Evolutionary conservation across 78 protist genomes (phyloP).

Genomic region (Pigoraptor vietnamica): DNA sequence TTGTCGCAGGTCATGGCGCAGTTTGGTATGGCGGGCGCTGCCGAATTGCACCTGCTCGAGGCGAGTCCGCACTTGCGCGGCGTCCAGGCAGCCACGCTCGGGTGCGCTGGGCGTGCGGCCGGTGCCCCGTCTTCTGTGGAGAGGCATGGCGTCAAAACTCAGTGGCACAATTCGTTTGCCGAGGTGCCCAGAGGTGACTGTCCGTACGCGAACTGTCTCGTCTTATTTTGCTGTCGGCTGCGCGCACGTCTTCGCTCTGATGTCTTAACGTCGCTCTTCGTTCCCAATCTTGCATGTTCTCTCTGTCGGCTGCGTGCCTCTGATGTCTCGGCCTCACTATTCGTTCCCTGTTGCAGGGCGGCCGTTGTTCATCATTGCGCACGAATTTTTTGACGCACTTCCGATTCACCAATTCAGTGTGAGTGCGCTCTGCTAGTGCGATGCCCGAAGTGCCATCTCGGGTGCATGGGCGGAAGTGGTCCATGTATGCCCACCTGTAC

Average conservation of each 20-base stretch:
- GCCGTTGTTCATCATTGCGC: background rate
- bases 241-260: background rate
- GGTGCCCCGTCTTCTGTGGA: background rate
- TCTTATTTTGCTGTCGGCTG: too few relatives aligned
- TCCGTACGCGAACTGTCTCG: background rate
- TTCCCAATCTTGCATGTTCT: background rate
- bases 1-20: background rate
- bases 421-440: background rate
- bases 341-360: background rate
- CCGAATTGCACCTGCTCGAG: background rate
- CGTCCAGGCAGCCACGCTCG: background rate
- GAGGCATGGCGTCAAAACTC: background rate
- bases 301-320: background rate
- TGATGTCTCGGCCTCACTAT: too few relatives aligned
- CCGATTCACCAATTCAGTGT: background rate
- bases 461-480: background rate
- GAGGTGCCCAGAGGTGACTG: background rate
- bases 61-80: background rate
- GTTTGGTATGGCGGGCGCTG: background rate
- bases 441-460: background rate
- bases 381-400: background rate
- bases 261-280: background rate
- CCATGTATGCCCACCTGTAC: too few relatives aligned
- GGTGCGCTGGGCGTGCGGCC: background rate
- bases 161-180: background rate